These are phyloP conservation scores for Gillenia trifoliata DNA, from an alignment of 306 rosid genomes.

Conservation along the genomic window DNA sequence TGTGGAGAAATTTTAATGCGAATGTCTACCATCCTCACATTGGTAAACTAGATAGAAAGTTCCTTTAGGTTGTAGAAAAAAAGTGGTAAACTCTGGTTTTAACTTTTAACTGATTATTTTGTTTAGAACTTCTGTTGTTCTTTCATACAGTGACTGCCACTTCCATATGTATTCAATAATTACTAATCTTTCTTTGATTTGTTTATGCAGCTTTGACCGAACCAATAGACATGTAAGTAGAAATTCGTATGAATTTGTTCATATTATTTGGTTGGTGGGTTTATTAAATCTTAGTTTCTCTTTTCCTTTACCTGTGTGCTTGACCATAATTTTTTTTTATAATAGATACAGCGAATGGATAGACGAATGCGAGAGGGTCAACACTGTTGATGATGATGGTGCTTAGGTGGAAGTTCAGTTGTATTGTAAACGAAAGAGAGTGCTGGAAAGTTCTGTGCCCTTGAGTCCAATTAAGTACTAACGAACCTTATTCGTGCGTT, in stretches of 20 bases:
- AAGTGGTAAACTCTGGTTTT: not conserved
- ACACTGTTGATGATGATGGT: slow-evolving; percentile 70
- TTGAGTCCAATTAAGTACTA: not conserved
- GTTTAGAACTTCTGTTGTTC: not conserved
- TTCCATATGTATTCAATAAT: not conserved
- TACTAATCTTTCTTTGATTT: slow-evolving; percentile 9
- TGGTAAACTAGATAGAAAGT: not conserved
- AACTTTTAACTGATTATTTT: not conserved
- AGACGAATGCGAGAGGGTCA: slow-evolving; percentile 89
- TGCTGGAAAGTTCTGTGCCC: not conserved
- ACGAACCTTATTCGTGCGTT: not conserved
- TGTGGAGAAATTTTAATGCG: not conserved
- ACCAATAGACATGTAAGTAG: slow-evolving; percentile 79
- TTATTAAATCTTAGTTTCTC: not conserved
- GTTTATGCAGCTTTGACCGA: slow-evolving; percentile 69
- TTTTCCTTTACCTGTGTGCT: not conserved
- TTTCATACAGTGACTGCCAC: not conserved
- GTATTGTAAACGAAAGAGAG: not conserved
- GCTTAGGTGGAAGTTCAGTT: slow-evolving; percentile 25
- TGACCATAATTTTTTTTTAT: not conserved
- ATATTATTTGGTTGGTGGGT: not conserved
- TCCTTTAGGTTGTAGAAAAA: not conserved
- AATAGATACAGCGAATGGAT: slow-evolving; percentile 95
- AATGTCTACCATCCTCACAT: not conserved
- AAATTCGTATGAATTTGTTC: not conserved